phyloP scores from a whole-genome alignment of 2,329 filamentous ascomycete genomes.

The Aspergillus intermedius region DNA sequence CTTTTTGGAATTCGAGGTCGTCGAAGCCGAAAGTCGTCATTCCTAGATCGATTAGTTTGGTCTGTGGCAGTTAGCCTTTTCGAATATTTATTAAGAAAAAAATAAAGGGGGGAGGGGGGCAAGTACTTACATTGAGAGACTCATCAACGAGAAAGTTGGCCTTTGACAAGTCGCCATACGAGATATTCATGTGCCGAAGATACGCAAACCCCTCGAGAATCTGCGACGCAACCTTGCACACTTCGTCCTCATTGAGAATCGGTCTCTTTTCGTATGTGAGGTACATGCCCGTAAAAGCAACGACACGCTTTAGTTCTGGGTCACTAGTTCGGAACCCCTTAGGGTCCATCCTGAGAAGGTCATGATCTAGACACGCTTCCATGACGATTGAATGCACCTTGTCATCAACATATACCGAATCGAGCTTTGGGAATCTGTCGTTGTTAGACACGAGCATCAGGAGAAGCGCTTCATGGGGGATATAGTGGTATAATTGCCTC shows the following conservation, averaged over 20 bases:
- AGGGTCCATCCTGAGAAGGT: not conserved
- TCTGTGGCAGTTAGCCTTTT: slow-evolving; percentile 5
- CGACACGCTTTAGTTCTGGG: slow-evolving; percentile 1
- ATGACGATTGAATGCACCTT: slow-evolving; percentile 21
- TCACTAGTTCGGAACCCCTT: not conserved
- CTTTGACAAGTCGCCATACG: slow-evolving; percentile 23
- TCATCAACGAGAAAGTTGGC: slow-evolving; percentile 25
- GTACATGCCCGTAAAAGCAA: slow-evolving; percentile 8
- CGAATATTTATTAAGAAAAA: not conserved
- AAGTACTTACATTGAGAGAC: slow-evolving; percentile 18
- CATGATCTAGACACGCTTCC: slow-evolving; percentile 18
- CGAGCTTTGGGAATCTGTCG: slow-evolving; percentile 21
- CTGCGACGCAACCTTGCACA: slow-evolving; percentile 24
- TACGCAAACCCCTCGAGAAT: slow-evolving; percentile 22
- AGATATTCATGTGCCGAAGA: slow-evolving; percentile 22
- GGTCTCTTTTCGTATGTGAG: slow-evolving; percentile 12
- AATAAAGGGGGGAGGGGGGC: not conserved
- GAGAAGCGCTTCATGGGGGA: slow-evolving; percentile 22
- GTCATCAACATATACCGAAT: slow-evolving; percentile 24
- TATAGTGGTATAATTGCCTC: slow-evolving; percentile 6
- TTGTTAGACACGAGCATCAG: slow-evolving; percentile 18
- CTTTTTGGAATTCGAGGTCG: slow-evolving; percentile 6
- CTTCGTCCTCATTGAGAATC: slow-evolving; percentile 18
- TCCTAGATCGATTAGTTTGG: slow-evolving; percentile 24
- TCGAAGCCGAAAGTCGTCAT: slow-evolving; percentile 11